Evolutionary conservation across 768 basidiomycete genomes (phyloP).

Genomic region (Exidia glandulosa): DNA sequence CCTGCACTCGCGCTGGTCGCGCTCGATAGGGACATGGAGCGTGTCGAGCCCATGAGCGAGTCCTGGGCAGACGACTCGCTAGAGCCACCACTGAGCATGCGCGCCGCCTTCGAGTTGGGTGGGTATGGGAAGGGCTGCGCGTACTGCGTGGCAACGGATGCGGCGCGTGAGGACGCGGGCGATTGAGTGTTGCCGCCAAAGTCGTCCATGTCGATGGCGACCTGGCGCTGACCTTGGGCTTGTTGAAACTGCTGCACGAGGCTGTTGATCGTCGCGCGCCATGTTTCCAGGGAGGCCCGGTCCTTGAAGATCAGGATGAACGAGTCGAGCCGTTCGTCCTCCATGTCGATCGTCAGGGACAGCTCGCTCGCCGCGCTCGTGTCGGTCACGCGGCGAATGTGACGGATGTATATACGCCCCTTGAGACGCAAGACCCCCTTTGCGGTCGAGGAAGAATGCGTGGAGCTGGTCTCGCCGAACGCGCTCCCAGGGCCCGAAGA

Average conservation of each 20-base stretch:
- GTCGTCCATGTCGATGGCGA: slow-evolving; percentile 43
- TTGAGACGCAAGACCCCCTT: slow-evolving; percentile 81
- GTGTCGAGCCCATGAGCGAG: slow-evolving; percentile 3
- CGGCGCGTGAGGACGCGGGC: slow-evolving; percentile 13
- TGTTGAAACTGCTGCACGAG: slow-evolving; percentile 62
- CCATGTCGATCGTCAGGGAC: slow-evolving; percentile 95
- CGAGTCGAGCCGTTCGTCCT: slow-evolving; percentile 83
- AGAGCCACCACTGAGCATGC: slow-evolving; percentile 61
- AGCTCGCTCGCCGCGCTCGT: slow-evolving; percentile 70
- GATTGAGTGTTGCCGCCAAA: slow-evolving; percentile 47
- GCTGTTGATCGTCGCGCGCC: slow-evolving; percentile 73
- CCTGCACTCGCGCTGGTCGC: neutral
- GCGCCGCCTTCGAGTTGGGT: slow-evolving; percentile 5
- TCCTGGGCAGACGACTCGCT: slow-evolving; percentile 22
- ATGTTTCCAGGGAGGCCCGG: slow-evolving; percentile 75
- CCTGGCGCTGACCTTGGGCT: neutral
- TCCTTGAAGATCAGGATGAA: slow-evolving; percentile 97
- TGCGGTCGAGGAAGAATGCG: slow-evolving; percentile 25
- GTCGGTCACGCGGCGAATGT: slow-evolving; percentile 83
- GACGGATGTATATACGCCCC: slow-evolving; percentile 89
- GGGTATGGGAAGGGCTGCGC: neutral
- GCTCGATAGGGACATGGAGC: neutral
- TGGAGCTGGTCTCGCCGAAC: slow-evolving; percentile 29
- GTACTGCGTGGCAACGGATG: slow-evolving; percentile 47
- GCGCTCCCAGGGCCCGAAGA: slow-evolving; percentile 32